phyloP scores from a whole-genome alignment of 2,329 filamentous ascomycete genomes.

The Xylaria sp. region DNA sequence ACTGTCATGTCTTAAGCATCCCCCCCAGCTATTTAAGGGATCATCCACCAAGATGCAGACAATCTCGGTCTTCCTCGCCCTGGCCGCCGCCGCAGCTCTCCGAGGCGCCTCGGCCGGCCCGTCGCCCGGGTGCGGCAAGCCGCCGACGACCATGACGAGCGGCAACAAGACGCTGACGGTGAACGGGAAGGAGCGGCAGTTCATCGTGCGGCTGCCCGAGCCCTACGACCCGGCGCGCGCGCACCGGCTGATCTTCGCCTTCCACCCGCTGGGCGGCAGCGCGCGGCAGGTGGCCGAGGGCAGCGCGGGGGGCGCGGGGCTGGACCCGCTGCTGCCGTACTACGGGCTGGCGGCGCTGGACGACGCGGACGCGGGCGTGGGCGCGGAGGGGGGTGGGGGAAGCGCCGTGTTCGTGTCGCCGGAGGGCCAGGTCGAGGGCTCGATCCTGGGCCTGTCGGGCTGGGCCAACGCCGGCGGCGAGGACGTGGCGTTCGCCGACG shows the following conservation, averaged over 20 bases:
- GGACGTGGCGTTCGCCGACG: conserved; percentile 40
- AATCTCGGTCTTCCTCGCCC: neutral
- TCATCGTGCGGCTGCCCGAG: conserved; percentile 37
- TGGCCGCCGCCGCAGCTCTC: neutral
- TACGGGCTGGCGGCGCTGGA: conserved; percentile 38
- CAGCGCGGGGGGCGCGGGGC: conserved; percentile 30
- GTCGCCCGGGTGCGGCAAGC: conserved; percentile 32
- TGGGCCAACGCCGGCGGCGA: conserved; percentile 43
- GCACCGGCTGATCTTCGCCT: conserved; percentile 43
- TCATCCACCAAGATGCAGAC: neutral
- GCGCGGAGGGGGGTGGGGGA: too few relatives aligned
- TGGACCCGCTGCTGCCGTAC: conserved; percentile 31
- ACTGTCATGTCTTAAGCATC: neutral
- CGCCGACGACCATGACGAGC: conserved; percentile 25
- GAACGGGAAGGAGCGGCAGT: conserved; percentile 38
- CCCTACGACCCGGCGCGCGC: conserved; percentile 41
- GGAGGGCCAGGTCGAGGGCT: conserved; percentile 34
- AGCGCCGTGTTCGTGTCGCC: conserved; percentile 42
- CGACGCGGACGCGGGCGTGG: too few relatives aligned
- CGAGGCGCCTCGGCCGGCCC: conserved; percentile 6
- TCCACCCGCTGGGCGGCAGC: conserved; percentile 41
- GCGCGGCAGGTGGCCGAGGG: conserved; percentile 38
- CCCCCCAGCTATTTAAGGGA: neutral
- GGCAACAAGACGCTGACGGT: conserved; percentile 30
- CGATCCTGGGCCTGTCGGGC: conserved; percentile 18